Percentiles rank a stretch among this genome's conserved stretches.
Conservation (phyloP, 2,329 filamentous ascomycete genomes). For the Colletotrichum sp. region DNA sequence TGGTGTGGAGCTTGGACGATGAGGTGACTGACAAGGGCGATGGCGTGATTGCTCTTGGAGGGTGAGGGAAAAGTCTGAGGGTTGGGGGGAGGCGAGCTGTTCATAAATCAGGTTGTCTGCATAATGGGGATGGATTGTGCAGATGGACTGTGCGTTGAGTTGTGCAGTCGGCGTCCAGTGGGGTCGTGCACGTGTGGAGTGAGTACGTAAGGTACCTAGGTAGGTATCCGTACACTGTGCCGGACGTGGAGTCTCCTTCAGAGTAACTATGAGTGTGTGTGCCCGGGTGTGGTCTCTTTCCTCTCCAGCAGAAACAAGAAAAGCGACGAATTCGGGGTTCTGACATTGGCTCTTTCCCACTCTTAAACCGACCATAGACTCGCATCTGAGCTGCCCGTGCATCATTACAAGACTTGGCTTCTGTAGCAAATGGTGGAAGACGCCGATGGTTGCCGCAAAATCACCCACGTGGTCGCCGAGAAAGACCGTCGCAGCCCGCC, state of each 20-base stretch:
- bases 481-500: background rate
- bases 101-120: background rate
- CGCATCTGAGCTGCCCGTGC: background rate
- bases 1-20: conserved; percentile 22
- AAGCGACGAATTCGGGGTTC: background rate
- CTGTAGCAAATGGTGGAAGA: background rate
- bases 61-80: conserved; percentile 2
- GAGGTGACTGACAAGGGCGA: conserved; percentile 19
- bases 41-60: conserved; percentile 18
- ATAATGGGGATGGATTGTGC: background rate
- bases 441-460: conserved; percentile 5
- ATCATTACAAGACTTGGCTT: background rate
- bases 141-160: background rate
- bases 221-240: background rate
- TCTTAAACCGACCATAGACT: background rate
- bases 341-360: background rate
- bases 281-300: background rate
- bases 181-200: background rate
- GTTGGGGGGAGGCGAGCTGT: background rate
- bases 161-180: background rate
- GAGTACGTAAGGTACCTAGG: background rate
- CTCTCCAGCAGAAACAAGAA: background rate
- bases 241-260: background rate
- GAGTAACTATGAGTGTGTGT: background rate
- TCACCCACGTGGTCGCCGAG: conserved; percentile 5